Evolutionary conservation across 495 filamentous ascomycete species (phyloP), one percentile per base, ranked within the genome.

Genomic region (Trypethelium eluteriae): DNA sequence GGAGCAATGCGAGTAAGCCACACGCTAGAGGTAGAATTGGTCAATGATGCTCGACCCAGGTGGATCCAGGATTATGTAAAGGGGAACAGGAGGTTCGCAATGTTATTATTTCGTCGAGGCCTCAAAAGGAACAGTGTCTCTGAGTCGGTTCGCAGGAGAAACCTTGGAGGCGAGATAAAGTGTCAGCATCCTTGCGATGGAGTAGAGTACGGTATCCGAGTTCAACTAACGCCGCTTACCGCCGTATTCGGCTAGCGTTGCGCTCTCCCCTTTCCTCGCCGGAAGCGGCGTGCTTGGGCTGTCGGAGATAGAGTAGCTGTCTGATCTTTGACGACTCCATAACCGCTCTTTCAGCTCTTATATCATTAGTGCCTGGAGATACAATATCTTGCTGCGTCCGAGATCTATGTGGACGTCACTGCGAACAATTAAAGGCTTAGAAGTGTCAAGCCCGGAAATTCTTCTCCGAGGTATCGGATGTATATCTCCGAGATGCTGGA

Each of bases 261-360:
- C 49, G 49, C 49, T 53, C 49, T 53, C 49, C 49, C 49, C 16
- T 18, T 53, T 46, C n/a, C n/a, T n/a, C n/a, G n/a, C n/a, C n/a
- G n/a, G n/a, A n/a, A n/a, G n/a, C n/a, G n/a, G n/a, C n/a, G n/a
- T n/a, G n/a, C n/a, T n/a, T n/a, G n/a, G n/a, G n/a, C n/a, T n/a
- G n/a, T n/a, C n/a, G n/a, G n/a, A n/a, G n/a, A n/a, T n/a, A n/a
- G n/a, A n/a, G n/a, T n/a, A n/a, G n/a, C n/a, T n/a, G n/a, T n/a
- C n/a, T n/a, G n/a, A n/a, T n/a, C n/a, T n/a, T n/a, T n/a, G n/a
- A n/a, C n/a, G n/a, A n/a, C n/a, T n/a, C n/a, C n/a, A n/a, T n/a
- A n/a, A n/a, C n/a, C n/a, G n/a, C n/a, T n/a, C n/a, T n/a, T n/a
- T n/a, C n/a, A n/a, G n/a, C n/a, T n/a, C n/a, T n/a, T n/a, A n/a